Conservation (phyloP, 164 flowering plant species). For the Vitis rupestris region DNA sequence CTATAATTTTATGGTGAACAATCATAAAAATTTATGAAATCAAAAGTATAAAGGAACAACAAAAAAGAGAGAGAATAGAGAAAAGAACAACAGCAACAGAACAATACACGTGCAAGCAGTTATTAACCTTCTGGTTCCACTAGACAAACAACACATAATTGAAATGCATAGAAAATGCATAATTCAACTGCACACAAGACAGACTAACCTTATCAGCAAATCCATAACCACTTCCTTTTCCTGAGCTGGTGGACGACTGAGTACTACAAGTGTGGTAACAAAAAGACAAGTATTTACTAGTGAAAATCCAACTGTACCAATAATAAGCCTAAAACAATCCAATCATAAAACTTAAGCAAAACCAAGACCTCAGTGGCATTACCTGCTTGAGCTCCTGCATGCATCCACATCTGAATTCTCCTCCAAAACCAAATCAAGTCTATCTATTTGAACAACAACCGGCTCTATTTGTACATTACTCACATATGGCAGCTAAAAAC, state of each 20-base stretch:
- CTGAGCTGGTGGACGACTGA: conserved; percentile 52
- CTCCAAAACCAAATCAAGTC: conserved; percentile 86
- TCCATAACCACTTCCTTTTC: conserved; percentile 87
- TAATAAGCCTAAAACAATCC: not conserved
- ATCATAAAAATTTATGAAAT: too few relatives aligned
- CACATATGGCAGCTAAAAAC: conserved; percentile 72
- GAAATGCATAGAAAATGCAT: not conserved
- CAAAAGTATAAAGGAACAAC: too few relatives aligned
- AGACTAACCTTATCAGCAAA: conserved; percentile 91
- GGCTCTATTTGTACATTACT: conserved; percentile 93
- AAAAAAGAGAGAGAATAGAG: too few relatives aligned
- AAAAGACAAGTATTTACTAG: not conserved
- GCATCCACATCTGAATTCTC: conserved; percentile 67
- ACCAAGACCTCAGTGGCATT: conserved; percentile 9
- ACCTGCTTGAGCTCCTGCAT: conserved; percentile 51
- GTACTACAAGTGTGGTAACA: conserved; percentile 36
- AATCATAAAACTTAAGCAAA: conserved; percentile 1
- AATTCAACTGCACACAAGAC: not conserved
- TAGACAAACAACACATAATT: too few relatives aligned
- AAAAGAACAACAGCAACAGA: too few relatives aligned
- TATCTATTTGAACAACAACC: conserved; percentile 84
- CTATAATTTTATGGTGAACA: too few relatives aligned
- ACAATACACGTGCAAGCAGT: too few relatives aligned
- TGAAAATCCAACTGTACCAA: not conserved
- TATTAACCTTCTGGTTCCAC: too few relatives aligned